Evolutionary conservation across 495 filamentous ascomycete genomes (phyloP).

Genomic region (Penicillium longicatenatum): DNA sequence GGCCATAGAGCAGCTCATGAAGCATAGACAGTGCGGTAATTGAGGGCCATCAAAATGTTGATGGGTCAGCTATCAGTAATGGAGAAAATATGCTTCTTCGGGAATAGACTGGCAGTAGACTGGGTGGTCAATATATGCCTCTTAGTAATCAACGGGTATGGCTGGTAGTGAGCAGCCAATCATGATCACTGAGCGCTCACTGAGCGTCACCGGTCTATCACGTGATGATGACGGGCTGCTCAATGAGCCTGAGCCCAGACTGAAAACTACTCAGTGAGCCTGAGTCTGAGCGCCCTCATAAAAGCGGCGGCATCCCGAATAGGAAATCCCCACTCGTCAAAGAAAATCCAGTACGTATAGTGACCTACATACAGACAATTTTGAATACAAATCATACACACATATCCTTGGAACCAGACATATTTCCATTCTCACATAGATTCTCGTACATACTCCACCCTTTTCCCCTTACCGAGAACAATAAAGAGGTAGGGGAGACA

Average conservation of each 20-base stretch:
- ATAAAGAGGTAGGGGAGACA: constrained; percentile 13
- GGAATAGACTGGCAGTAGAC: neutral
- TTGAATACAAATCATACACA: too few relatives aligned
- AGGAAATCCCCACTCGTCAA: too few relatives aligned
- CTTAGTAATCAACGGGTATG: constrained; percentile 5
- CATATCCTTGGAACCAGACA: neutral
- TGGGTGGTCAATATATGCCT: constrained; percentile 6
- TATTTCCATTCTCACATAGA: constrained; percentile 9
- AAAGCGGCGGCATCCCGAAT: too few relatives aligned
- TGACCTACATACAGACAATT: neutral
- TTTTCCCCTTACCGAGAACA: constrained; percentile 13
- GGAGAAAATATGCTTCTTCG: neutral
- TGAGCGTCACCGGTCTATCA: neutral
- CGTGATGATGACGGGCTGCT: neutral
- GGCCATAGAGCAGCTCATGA: constrained; percentile 9
- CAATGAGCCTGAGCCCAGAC: too few relatives aligned
- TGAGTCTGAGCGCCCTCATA: too few relatives aligned
- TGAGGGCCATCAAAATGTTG: neutral
- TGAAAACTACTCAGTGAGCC: too few relatives aligned
- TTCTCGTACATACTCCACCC: constrained; percentile 11
- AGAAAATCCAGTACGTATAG: too few relatives aligned
- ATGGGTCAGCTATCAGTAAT: neutral
- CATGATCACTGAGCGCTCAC: constrained; percentile 9
- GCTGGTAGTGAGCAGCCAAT: constrained; percentile 10
- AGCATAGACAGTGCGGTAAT: neutral